Percentiles rank a stretch among this genome's conserved stretches.
These are phyloP conservation scores for Trametes coccinea DNA, from an alignment of 768 basidiomycete genomes.

Conservation along the genomic window DNA sequence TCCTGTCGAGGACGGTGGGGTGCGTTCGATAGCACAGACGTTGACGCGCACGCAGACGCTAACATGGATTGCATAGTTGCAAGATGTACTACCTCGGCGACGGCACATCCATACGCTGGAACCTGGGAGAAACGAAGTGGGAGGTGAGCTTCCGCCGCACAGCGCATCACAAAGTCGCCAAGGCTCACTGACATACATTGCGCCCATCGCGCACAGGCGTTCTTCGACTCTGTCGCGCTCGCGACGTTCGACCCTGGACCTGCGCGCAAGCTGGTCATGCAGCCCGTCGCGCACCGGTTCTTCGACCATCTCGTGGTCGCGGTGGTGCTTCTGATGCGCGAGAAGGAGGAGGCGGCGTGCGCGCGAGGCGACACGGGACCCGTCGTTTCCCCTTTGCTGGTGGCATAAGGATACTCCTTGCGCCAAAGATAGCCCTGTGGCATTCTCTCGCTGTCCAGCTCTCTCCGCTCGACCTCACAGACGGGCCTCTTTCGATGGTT, in stretches of 20 bases:
- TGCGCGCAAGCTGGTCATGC: slow-evolving; percentile 23
- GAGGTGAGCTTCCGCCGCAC: slow-evolving; percentile 16
- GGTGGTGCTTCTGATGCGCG: slow-evolving; percentile 28
- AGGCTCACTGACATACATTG: neutral
- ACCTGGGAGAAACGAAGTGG: slow-evolving; percentile 22
- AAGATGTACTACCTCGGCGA: slow-evolving; percentile 25
- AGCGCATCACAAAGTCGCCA: neutral
- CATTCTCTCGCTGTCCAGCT: neutral
- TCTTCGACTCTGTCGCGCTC: slow-evolving; percentile 16
- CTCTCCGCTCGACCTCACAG: neutral
- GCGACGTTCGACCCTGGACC: slow-evolving; percentile 23
- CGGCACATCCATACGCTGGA: slow-evolving; percentile 27
- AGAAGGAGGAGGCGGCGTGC: slow-evolving; percentile 20
- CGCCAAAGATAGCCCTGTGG: neutral
- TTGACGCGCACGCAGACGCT: neutral
- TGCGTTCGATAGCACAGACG: neutral
- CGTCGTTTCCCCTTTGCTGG: neutral
- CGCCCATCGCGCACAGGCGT: slow-evolving; percentile 10
- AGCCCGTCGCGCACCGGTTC: slow-evolving; percentile 23
- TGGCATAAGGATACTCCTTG: slow-evolving; percentile 4
- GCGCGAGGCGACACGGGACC: slow-evolving; percentile 1
- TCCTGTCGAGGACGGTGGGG: slow-evolving; percentile 20
- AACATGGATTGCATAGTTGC: slow-evolving; percentile 9
- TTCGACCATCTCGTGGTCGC: slow-evolving; percentile 28
- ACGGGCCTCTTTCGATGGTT: neutral